Evolutionary conservation across 2,329 filamentous ascomycete genomes (phyloP).

Genomic region (Calonectria leucothoes): DNA sequence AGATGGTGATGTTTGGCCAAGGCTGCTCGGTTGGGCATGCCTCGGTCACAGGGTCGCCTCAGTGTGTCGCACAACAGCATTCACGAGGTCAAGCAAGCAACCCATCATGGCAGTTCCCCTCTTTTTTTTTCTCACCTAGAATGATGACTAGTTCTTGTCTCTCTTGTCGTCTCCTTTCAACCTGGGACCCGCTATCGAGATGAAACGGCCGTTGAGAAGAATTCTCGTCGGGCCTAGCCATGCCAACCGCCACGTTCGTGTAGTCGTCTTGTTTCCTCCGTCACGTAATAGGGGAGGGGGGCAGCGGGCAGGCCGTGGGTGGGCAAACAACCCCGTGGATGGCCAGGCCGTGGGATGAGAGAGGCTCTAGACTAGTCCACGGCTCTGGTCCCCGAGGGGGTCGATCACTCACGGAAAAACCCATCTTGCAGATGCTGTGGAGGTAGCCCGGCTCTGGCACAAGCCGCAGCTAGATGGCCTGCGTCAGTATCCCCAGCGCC

Average conservation of each 20-base stretch:
- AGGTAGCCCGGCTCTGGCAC: constrained; percentile 26
- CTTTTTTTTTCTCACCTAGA: not conserved
- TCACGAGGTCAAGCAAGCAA: not conserved
- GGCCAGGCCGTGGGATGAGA: not conserved
- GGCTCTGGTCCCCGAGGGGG: not conserved
- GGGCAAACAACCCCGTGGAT: not conserved
- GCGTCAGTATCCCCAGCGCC: constrained; percentile 20
- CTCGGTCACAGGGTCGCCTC: not conserved
- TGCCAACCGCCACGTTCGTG: constrained; percentile 27
- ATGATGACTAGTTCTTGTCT: constrained; percentile 10
- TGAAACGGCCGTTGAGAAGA: constrained; percentile 33
- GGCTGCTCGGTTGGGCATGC: not conserved
- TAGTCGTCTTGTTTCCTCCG: not conserved
- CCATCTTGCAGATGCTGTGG: constrained; percentile 40
- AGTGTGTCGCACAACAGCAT: constrained; percentile 1
- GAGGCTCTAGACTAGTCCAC: not conserved
- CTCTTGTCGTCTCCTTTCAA: constrained; percentile 7
- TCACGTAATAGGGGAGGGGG: not conserved
- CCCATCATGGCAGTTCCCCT: not conserved
- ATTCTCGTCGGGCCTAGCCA: constrained; percentile 23
- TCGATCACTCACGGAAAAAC: constrained; percentile 20
- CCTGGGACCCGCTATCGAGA: constrained; percentile 23
- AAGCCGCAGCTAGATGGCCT: constrained; percentile 33
- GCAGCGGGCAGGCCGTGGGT: no score
- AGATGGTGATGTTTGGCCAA: constrained; percentile 15